Percentiles rank a stretch among this genome's conserved stretches.
Conservation (phyloP, 2,329 filamentous ascomycete genomes). For the Venturia nashicola region DNA sequence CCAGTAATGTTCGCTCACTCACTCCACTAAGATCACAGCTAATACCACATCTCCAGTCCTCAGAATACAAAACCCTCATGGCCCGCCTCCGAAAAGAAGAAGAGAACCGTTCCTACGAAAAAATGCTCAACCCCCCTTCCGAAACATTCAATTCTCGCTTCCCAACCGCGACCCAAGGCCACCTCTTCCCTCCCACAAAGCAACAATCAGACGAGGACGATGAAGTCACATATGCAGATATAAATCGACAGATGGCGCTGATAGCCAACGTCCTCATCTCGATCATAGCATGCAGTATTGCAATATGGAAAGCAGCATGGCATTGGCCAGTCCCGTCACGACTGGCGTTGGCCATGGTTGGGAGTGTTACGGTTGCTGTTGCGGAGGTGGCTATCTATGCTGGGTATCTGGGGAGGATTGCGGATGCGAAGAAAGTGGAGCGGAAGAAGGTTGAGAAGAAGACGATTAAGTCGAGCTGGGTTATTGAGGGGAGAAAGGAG, state of each 20-base stretch:
- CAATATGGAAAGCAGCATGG: slow-evolving; percentile 64
- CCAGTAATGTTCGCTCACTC: slow-evolving; percentile 43
- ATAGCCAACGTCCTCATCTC: slow-evolving; percentile 86
- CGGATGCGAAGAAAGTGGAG: slow-evolving; percentile 54
- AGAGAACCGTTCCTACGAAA: slow-evolving; percentile 70
- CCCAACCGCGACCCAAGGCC: slow-evolving; percentile 40
- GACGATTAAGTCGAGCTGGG: slow-evolving; percentile 61
- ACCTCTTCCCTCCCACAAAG: slow-evolving; percentile 34
- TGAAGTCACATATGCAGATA: slow-evolving; percentile 56
- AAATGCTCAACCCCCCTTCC: slow-evolving; percentile 55
- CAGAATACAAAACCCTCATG: slow-evolving; percentile 83
- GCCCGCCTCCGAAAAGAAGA: slow-evolving; percentile 68
- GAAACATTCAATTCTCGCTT: slow-evolving; percentile 51
- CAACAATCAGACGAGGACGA: slow-evolving; percentile 34
- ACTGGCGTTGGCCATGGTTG: slow-evolving; percentile 58
- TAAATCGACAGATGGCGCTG: slow-evolving; percentile 70
- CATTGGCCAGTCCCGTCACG: slow-evolving; percentile 65
- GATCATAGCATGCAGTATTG: slow-evolving; percentile 64
- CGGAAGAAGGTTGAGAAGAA: slow-evolving; percentile 50
- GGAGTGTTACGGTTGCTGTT: slow-evolving; percentile 56
- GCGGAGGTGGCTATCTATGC: slow-evolving; percentile 69
- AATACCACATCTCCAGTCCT: slow-evolving; percentile 38
- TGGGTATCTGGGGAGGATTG: slow-evolving; percentile 60
- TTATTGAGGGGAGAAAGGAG: slow-evolving; percentile 24
- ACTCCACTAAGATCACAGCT: neutral